Percentiles rank a stretch among this genome's conserved stretches.
These are phyloP conservation scores for Marvania coccoides DNA, from an alignment of 139 green algal genomes.

Conservation along the genomic window DNA sequence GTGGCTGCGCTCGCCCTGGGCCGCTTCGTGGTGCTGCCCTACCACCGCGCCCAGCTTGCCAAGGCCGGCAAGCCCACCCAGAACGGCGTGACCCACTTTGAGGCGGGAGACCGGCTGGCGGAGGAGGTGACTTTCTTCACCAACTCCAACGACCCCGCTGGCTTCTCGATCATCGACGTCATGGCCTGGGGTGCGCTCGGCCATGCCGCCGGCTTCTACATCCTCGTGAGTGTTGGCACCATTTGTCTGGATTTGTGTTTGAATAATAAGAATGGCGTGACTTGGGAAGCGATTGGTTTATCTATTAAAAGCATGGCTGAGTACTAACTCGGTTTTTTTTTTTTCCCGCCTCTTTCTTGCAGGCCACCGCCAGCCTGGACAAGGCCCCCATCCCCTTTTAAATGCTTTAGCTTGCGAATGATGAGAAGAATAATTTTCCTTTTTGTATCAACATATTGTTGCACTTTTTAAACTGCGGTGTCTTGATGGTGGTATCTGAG, in stretches of 20 bases:
- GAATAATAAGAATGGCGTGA: no score
- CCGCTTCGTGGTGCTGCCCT: constrained; percentile 67
- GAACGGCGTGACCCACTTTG: constrained; percentile 62
- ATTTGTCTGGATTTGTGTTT: no score
- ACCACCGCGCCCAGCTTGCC: constrained; percentile 42
- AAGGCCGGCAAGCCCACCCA: constrained; percentile 63
- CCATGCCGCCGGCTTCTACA: constrained; percentile 61
- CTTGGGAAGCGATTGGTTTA: no score
- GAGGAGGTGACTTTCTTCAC: constrained; percentile 43
- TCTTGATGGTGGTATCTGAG: no score
- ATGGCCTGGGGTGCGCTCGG: constrained; percentile 77
- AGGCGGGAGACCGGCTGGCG: constrained; percentile 64
- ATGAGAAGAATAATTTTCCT: no score
- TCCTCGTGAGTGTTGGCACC: constrained; percentile 35
- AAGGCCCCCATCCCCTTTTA: constrained; percentile 27
- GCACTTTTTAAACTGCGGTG: no score
- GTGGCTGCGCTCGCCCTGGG: constrained; percentile 47
- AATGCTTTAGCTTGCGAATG: no score
- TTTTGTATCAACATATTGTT: no score
- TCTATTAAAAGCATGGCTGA: no score
- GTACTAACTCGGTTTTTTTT: background rate
- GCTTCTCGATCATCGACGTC: constrained; percentile 82
- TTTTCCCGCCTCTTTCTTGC: background rate
- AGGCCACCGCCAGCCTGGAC: constrained; percentile 30
- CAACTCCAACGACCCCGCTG: constrained; percentile 64